Evolutionary conservation across 306 rosid species (phyloP), one percentile per base, ranked within the genome.

Genomic region (Acacia acuminata): DNA sequence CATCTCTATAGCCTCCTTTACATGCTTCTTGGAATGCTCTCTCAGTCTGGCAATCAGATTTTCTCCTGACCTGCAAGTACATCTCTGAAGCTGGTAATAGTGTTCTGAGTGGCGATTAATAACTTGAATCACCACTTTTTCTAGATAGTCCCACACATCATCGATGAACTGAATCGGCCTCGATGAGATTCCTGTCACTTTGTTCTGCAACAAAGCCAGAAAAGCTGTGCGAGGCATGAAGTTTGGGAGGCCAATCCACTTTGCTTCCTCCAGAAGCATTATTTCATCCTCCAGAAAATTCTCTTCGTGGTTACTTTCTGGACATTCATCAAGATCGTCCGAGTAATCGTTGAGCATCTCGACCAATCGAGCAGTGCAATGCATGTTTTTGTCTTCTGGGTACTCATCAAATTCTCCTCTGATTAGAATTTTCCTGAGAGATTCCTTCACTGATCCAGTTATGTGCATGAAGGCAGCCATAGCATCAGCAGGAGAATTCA

Each of bases 1-100:
- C 96, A 90, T 90, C 16, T 92, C 86, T 0, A 92, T 82, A 0
- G 82, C 85, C 5, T 85, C 86, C 65, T 5, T 1, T 1, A 86
- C 89, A 75, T 85, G 88, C 5, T 60, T 81, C 4, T 50, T 56
- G 0, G 90, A 85, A 2, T 4, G 40, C 3, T 81, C 81, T 44
- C 73, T 89, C 89, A 58, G 22, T 58, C 5, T 22, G 2, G 12
- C 65, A n/a, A 22, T 58, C 65, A 58, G 13, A 58, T 58, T 58
- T 22, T 10, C 65, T n/a, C 32, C 65, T 22, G 65, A 30, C 24
- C 65, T 58, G 30, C 32, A 58, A 22, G 65, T 22, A 10, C 32
- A 10, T 13, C 30, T 58, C 30, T 58, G 16, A 58, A 58, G 65
- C 27, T 58, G 65, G 7, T 58, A 58, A 58, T 58, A 58, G 27